Conservation (phyloP, 2,329 filamentous ascomycete species). For the Seiridium unicorne region DNA sequence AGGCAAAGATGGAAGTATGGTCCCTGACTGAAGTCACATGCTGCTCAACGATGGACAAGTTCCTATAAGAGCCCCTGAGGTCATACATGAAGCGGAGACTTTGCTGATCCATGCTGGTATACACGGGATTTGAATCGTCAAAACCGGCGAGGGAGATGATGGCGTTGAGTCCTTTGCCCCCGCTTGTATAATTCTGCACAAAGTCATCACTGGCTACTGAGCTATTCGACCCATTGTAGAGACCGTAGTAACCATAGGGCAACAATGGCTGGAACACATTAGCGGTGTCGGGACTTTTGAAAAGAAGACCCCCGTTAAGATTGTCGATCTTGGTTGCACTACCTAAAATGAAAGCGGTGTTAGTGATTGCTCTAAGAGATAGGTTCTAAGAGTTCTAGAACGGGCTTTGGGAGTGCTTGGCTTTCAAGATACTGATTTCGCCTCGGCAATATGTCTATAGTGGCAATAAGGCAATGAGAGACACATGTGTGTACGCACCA, state of each 20-base stretch:
- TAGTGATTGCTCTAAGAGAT: too few species aligned
- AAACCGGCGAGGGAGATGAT: constrained; percentile 42
- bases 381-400: too few species aligned
- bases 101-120: constrained; percentile 35
- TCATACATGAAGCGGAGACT: constrained; percentile 44
- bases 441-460: too few species aligned
- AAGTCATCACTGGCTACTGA: constrained; percentile 24
- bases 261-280: constrained; percentile 37
- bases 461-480: too few species aligned
- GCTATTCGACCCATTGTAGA: constrained; percentile 37
- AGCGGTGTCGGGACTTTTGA: constrained; percentile 32
- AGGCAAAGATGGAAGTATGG: constrained; percentile 39
- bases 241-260: constrained; percentile 43
- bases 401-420: too few species aligned
- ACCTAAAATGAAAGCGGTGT: constrained; percentile 10
- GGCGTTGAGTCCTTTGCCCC: constrained; percentile 42
- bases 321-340: constrained; percentile 46
- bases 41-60: constrained; percentile 35
- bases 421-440: too few species aligned
- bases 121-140: constrained; percentile 25
- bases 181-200: constrained; percentile 30
- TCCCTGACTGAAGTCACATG: constrained; percentile 39
- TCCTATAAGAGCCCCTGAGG: constrained; percentile 41
- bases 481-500: constrained; percentile 9
- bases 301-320: constrained; percentile 39